A percentile compares a stretch with the other conserved stretches of the same genome.
phyloP scores from a whole-genome alignment of 441 rosid genomes.

The Adansonia gregorii region DNA sequence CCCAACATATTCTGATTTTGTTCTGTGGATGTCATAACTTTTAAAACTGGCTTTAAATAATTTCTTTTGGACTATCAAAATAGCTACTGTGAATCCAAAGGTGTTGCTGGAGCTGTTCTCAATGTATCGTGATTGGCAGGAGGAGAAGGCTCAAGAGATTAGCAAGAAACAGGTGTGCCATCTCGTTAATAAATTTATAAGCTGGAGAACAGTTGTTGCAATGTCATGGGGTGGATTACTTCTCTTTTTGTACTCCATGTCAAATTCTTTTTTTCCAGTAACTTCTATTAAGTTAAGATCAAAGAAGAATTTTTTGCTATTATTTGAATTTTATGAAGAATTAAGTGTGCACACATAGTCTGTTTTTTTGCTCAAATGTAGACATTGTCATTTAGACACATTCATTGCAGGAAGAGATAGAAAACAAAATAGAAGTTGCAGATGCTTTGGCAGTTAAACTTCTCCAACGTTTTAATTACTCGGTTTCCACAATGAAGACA shows the following conservation, averaged over 20 bases:
- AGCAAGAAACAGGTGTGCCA: constrained; percentile 73
- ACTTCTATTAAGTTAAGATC: constrained; percentile 23
- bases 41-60: constrained; percentile 13
- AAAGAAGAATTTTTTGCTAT: neutral
- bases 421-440: constrained; percentile 88
- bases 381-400: constrained; percentile 27
- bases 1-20: neutral
- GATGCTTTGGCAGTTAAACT: constrained; percentile 93
- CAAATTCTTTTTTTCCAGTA: neutral
- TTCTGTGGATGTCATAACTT: neutral
- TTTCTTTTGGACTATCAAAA: constrained; percentile 25
- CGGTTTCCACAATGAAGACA: constrained; percentile 76
- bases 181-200: neutral
- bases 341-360: constrained; percentile 19
- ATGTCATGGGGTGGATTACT: constrained; percentile 9
- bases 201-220: neutral
- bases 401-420: constrained; percentile 76
- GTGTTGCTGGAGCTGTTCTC: constrained; percentile 86
- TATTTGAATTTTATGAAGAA: constrained; percentile 21
- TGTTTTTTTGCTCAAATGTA: constrained; percentile 13
- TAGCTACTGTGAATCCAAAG: constrained; percentile 78
- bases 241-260: neutral
- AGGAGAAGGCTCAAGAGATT: constrained; percentile 59
- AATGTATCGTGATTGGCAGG: constrained; percentile 81
- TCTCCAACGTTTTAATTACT: constrained; percentile 72